Evolutionary conservation across 768 basidiomycete genomes (phyloP), one percentile per base, ranked within the genome.

Genomic region (Thelephora aurantiotincta): DNA sequence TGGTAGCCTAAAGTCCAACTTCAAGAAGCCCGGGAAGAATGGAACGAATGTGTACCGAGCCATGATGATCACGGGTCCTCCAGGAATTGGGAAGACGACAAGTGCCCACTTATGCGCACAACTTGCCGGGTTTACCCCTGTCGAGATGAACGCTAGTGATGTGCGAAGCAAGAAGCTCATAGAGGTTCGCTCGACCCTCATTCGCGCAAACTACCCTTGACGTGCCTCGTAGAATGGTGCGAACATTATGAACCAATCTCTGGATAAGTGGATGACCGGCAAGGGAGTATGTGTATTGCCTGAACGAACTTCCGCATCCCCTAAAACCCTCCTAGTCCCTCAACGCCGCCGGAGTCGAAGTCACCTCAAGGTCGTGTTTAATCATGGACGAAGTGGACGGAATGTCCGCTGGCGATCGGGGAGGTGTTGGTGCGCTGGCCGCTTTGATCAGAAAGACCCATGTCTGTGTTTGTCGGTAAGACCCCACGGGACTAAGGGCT

Each of bases 361-460:
- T 97, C 53, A 91, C 85, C 0, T 76, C 85, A 55, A 77, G 71
- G 60, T 77, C 85, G 0, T 89, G 91, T 53, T 68, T 99, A 41
- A 98, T 99, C 60, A 97, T 99, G 94, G 96, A 99, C 57, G 96
- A 99, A 61, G 94, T 98, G 2, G 96, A 99, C 54, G 96, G 96
- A 1, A 99, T 98, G 93, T 94, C 91, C 5, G 87, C 88, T 2
- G 96, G 96, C 14, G 96, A 99, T 63, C 74, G 96, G 41, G 96
- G 96, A 13, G 96, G 96, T 48, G 88, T 98, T 1, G 94, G 90
- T 19, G 96, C 96, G 5, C 60, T 99, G 54, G 90, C 90, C 49
- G 80, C 80, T 0, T 58, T 99, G 51, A 94, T 99, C 55, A 91
- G 83, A 67, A 97, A 94, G 70, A 83, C 85, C 18, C 89, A 83